Evolutionary conservation across 2,329 filamentous ascomycete species (phyloP), one percentile per base, ranked within the genome.

Genomic region (Botrytis tulipae): DNA sequence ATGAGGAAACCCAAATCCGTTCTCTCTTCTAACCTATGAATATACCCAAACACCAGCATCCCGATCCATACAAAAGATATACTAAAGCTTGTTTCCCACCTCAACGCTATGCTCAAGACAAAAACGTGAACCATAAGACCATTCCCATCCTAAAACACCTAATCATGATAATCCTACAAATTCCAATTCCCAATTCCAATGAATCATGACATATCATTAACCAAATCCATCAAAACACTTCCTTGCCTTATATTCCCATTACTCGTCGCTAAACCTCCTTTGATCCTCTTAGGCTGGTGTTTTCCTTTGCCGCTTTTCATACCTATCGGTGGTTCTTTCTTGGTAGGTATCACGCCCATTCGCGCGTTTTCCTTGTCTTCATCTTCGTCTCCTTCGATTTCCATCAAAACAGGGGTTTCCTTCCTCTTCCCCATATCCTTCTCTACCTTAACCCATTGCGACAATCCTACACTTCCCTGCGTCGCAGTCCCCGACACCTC

Each of bases 221-320:
- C 85, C 76, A 97, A 90, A 84, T 95, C 92, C 80, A 89, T 88
- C 79, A 95, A 85, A 46, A 78, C 74, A 37, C 75, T 73, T 73
- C 75, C 71, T 14, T 61, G 65, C 22, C 76, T 77, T 44, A 76
- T n/a, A 57, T 66, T 66, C 25, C 59, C 59, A 68, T 77, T 77
- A 57, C 95, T 83, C 46, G 87, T 85, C 76, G 87, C 88, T 70
- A 87, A 87, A 0, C 90, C 89, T 63, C 89, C 85, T 78, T 88
- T 90, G 12, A 83, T 86, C 78, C 82, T 86, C 76, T 85, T 89
- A 1, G 90, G 89, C 77, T 76, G 69, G 54, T 69, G 51, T n/a
- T 70, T 73, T 10, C 20, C 32, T 22, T 62, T 70, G 3, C 46
- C 35, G 20, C n/a, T 35, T 25, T 65, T 65, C 35, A 20, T 20